Conservation (phyloP, 306 rosid species). For the Vigna reflexopilosa region DNA sequence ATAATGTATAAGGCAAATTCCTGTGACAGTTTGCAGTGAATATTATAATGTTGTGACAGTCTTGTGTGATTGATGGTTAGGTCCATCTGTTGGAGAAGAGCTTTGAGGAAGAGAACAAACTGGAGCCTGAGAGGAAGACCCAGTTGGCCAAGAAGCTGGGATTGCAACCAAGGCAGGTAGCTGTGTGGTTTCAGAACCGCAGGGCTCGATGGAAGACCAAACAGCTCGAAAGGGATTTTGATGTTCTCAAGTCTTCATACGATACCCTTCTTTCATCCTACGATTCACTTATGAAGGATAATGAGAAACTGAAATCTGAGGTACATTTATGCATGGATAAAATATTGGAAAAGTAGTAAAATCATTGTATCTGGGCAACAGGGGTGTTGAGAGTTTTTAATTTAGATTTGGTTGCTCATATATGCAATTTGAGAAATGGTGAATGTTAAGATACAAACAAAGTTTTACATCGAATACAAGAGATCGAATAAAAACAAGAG, state of each 20-base stretch:
- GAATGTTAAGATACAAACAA: too few relatives aligned
- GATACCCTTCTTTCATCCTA: slow-evolving; percentile 74
- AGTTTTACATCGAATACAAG: too few relatives aligned
- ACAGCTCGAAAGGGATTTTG: slow-evolving; percentile 96
- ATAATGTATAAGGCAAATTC: background rate
- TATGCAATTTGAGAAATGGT: slow-evolving; percentile 16
- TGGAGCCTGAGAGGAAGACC: slow-evolving; percentile 94
- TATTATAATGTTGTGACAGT: slow-evolving; percentile 31
- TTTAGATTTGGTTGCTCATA: slow-evolving; percentile 31
- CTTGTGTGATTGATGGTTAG: slow-evolving; percentile 49
- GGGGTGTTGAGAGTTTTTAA: background rate
- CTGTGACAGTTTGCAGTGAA: too few relatives aligned
- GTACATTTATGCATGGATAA: slow-evolving; percentile 49
- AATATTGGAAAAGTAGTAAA: slow-evolving; percentile 2
- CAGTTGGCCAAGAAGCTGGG: slow-evolving; percentile 95
- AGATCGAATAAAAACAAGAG: too few relatives aligned
- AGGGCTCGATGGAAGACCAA: slow-evolving; percentile 99
- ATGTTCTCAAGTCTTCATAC: slow-evolving; percentile 84
- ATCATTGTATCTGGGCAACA: slow-evolving; percentile 13
- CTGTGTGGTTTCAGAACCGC: slow-evolving; percentile 99
- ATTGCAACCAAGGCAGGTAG: slow-evolving; percentile 96
- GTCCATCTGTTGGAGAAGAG: slow-evolving; percentile 92
- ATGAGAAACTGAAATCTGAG: slow-evolving; percentile 90
- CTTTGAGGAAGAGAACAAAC: slow-evolving; percentile 95
- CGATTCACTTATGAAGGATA: slow-evolving; percentile 76